A percentile compares a stretch with the other conserved stretches of the same genome.
phyloP scores from a whole-genome alignment of 1,284 basidiomycete species.

The Flammula alnicola region DNA sequence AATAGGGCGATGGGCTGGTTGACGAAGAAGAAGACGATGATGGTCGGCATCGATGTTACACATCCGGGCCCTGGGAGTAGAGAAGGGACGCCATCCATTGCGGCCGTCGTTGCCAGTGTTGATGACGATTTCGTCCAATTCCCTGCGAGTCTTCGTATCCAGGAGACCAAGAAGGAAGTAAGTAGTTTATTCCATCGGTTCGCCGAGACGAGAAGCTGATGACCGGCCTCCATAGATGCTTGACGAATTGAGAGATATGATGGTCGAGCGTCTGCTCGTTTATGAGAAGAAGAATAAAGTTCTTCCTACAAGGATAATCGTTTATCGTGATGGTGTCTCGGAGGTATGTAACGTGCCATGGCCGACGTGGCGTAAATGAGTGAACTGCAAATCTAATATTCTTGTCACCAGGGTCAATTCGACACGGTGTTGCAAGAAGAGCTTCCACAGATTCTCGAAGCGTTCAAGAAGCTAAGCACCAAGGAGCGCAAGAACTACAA shows the following conservation, averaged over 20 bases:
- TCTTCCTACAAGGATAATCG: conserved; percentile 66
- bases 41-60: conserved; percentile 82
- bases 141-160: conserved; percentile 68
- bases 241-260: conserved; percentile 64
- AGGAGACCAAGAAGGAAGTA: conserved; percentile 70
- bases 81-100: conserved; percentile 73
- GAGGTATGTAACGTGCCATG: conserved; percentile 49
- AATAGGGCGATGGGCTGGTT: conserved; percentile 63
- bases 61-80: conserved; percentile 64
- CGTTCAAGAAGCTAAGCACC: conserved; percentile 57
- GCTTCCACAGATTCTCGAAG: conserved; percentile 56
- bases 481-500: conserved; percentile 50
- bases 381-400: conserved; percentile 7
- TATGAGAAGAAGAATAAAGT: conserved; percentile 57
- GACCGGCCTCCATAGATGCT: conserved; percentile 57
- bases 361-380: not conserved
- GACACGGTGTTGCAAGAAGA: conserved; percentile 61
- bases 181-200: conserved; percentile 12
- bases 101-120: conserved; percentile 75
- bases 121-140: conserved; percentile 73
- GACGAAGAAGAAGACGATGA: conserved; percentile 68
- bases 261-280: conserved; percentile 65
- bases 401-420: conserved; percentile 77
- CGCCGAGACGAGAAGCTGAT: not conserved
- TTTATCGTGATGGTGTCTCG: conserved; percentile 79